Evolutionary conservation across 129 eudicot species (phyloP), one percentile per base, ranked within the genome.

Genomic region (Helianthus tuberosus): DNA sequence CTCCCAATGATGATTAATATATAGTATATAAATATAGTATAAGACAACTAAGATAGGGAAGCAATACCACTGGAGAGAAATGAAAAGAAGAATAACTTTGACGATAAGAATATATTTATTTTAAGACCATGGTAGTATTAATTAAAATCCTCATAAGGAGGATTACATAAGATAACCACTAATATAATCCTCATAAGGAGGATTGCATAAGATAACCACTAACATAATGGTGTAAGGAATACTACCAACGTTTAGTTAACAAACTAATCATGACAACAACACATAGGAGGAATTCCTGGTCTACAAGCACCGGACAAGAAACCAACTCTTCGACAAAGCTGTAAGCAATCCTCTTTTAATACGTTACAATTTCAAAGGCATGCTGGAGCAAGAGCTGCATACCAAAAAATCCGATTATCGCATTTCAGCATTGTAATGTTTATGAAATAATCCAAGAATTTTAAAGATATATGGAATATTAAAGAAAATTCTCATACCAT

Each of bases 231-330:
- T 48, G 5, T 48, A 48, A n/a, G 5, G 4, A 12, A 11, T 12
- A 49, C 54, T 49, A 49, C 54, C 54, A 49, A 49, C 1, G 54
- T 12, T 12, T 3, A 49, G 12, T 5, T 3, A 51, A n/a, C 23
- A 51, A 51, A 11, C 47, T 72, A 43, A 58, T 72, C 20, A 72
- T 72, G 77, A 25, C 77, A 72, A 59, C 76, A 72, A 59, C 77
- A 44, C 14, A 5, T 6, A 36, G 66, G 58, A 8, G 64, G 32
- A 23, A 5, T 35, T 39, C 38, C 43, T 72, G 14, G 23, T 20
- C 0, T 20, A 25, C 76, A 72, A 55, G 66, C 43, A 41, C 76
- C 67, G 0, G 57, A 41, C 1, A 4, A 13, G 14, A 72, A 72
- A 23, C 2, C 17, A 1, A 55, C 5, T 2, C 6, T 41, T 39